A percentile compares a stretch with the other conserved stretches of the same genome.
Conservation (phyloP, 768 basidiomycete species). For the Mycena vulgaris region DNA sequence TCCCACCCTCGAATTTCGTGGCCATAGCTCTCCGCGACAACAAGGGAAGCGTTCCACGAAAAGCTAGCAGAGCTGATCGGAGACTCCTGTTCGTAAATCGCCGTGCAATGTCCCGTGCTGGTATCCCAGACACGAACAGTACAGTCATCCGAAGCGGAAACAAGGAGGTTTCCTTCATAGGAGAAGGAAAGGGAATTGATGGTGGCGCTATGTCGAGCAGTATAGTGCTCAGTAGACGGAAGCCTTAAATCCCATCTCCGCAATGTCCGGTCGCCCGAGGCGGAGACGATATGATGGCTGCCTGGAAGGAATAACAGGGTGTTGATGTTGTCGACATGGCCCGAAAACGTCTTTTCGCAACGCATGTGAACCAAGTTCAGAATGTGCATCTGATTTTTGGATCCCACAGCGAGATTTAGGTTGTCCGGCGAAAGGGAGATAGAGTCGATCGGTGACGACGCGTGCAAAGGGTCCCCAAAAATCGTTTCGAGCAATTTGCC, state of each 20-base stretch:
- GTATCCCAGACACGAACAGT: slow-evolving; percentile 1
- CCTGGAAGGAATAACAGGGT: not conserved
- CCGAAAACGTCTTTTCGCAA: not conserved
- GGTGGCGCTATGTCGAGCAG: not conserved
- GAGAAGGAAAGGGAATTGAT: not conserved
- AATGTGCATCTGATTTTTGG: not conserved
- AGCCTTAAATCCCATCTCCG: not conserved
- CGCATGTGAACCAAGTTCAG: not conserved
- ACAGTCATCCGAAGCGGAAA: not conserved
- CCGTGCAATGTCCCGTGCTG: not conserved
- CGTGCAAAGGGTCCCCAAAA: not conserved
- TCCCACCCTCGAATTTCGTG: not conserved
- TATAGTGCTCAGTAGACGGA: not conserved
- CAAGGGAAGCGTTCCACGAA: not conserved
- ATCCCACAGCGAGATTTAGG: not conserved
- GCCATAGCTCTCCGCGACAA: not conserved
- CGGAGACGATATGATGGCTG: not conserved
- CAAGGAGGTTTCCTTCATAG: not conserved
- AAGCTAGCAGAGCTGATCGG: not conserved
- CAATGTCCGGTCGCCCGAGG: not conserved
- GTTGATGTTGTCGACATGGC: not conserved
- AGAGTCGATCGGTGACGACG: not conserved
- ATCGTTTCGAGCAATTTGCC: not conserved
- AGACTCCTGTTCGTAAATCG: not conserved
- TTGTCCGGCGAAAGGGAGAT: not conserved